These are phyloP conservation scores for Lasiosphaeriaceae sp. DNA, from an alignment of 495 filamentous ascomycete species.

Conservation along the genomic window DNA sequence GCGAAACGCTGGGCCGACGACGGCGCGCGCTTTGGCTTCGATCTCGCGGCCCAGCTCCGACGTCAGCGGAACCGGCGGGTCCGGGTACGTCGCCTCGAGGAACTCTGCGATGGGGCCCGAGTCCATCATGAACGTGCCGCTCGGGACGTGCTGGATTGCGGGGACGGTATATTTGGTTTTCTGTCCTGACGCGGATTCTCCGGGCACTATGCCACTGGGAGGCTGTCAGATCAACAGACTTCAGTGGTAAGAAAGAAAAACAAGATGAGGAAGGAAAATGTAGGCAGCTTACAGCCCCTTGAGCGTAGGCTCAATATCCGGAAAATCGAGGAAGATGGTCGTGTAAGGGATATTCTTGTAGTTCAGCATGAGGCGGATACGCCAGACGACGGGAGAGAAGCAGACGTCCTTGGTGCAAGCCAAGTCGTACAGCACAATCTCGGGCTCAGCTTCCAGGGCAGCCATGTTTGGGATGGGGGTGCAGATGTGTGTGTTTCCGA, in stretches of 20 bases:
- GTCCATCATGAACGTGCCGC: background rate
- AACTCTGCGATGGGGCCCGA: background rate
- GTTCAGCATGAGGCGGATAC: background rate
- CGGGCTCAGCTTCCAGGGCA: background rate
- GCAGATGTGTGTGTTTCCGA: too few relatives aligned
- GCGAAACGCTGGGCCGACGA: background rate
- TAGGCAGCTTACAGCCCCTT: background rate
- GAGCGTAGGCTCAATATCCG: background rate
- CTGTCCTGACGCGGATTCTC: too few relatives aligned
- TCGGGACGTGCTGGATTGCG: background rate
- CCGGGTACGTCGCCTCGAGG: background rate
- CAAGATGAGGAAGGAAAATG: background rate
- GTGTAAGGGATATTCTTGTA: background rate
- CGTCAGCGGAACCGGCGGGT: background rate
- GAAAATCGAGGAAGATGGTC: conserved; percentile 1
- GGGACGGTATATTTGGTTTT: background rate
- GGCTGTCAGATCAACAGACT: too few relatives aligned
- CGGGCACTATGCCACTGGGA: too few relatives aligned
- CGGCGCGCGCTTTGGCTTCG: background rate
- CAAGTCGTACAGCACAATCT: conserved; percentile 3
- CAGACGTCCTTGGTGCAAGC: conserved; percentile 1
- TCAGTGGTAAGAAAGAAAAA: too few relatives aligned
- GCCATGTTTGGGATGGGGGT: too few relatives aligned
- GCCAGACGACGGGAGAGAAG: background rate
- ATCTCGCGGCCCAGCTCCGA: too few relatives aligned